Evolutionary conservation across 1,284 basidiomycete species (phyloP), one percentile per base, ranked within the genome.

Genomic region (Fistulinella cinereoalba): DNA sequence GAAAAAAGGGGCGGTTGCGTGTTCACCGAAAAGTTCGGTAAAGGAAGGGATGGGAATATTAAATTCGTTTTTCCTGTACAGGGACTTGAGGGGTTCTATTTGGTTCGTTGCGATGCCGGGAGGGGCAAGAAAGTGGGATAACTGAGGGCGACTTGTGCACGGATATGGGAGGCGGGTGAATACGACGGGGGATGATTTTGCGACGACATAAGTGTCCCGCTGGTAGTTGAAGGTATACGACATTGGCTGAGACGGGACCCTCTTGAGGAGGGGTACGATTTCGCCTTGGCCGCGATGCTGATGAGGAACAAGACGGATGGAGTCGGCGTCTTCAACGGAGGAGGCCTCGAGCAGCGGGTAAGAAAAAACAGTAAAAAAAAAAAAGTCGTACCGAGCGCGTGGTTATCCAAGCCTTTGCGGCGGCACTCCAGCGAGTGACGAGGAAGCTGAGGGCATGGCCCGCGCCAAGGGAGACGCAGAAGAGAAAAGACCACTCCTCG

Each of bases 401-500:
- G 13, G 89, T 92, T 52, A 96, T 76, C 75, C 78, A 80, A 25
- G 92, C 88, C 53, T 82, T 81, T 41, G 91, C 85, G 29, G 76
- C 80, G 18, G 89, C 81, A 65, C 83, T 94, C 96, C 96, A 99
- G 54, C 83, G 82, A 0, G 96, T 99, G 34, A 88, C 74, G 41
- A 99, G 75, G 71, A 95, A 99, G 62, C 88, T 92, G 46, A 99
- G 78, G 1, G 93, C 93, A 68, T 99, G 97, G 3, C 86, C 82
- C 12, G 83, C 85, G 29, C 91, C 86, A 9, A 99, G 80, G 11
- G 83, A 72, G 16, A 96, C 88, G 56, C 89, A 94, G 42, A 87
- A 91, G 39, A 99, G 78, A 63, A 99, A 99, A 0, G 96, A 95
- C 90, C 91, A 96, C 65, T 95, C 91, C 67, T 97, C 95, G 56